A percentile compares a stretch with the other conserved stretches of the same genome.
phyloP scores from a whole-genome alignment of 169 alveolate species.

The Plasmodium chabaudi region DNA sequence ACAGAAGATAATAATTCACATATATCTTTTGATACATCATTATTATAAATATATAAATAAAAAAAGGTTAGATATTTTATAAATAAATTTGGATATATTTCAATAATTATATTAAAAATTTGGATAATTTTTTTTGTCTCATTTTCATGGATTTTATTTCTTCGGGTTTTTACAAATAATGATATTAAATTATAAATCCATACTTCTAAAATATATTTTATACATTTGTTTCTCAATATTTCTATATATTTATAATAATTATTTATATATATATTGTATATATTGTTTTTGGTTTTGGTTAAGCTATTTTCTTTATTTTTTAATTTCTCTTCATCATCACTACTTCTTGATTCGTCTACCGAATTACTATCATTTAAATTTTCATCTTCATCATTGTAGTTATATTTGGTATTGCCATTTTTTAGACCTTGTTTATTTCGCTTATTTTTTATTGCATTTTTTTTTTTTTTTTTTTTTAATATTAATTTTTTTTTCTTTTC shows the following conservation, averaged over 20 bases:
- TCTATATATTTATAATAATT: slow-evolving; percentile 37
- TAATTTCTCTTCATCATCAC: background rate
- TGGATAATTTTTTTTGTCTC: slow-evolving; percentile 72
- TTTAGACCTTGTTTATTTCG: background rate
- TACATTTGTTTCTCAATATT: slow-evolving; percentile 22
- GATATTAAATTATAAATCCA: slow-evolving; percentile 62
- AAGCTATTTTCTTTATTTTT: background rate
- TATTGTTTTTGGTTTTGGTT: slow-evolving; percentile 30
- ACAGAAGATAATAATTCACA: slow-evolving; percentile 64
- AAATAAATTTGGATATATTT: slow-evolving; percentile 55
- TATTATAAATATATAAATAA: slow-evolving; percentile 54
- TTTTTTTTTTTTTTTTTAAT: background rate
- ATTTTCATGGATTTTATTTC: slow-evolving; percentile 47
- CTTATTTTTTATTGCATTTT: slow-evolving; percentile 4
- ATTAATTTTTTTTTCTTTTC: background rate
- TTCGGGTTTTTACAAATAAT: slow-evolving; percentile 37
- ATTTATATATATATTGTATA: slow-evolving; percentile 57
- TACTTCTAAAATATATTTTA: slow-evolving; percentile 48
- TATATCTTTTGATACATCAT: slow-evolving; percentile 73
- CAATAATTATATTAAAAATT: slow-evolving; percentile 61
- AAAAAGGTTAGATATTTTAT: slow-evolving; percentile 57
- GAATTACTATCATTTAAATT: too few species aligned
- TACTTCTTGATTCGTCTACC: background rate
- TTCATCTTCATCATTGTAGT: background rate
- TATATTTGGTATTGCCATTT: too few species aligned